Base-by-base conservation (phyloP, 352 stramenopile species). In the Phytophthora macrochlamydospora region DNA sequence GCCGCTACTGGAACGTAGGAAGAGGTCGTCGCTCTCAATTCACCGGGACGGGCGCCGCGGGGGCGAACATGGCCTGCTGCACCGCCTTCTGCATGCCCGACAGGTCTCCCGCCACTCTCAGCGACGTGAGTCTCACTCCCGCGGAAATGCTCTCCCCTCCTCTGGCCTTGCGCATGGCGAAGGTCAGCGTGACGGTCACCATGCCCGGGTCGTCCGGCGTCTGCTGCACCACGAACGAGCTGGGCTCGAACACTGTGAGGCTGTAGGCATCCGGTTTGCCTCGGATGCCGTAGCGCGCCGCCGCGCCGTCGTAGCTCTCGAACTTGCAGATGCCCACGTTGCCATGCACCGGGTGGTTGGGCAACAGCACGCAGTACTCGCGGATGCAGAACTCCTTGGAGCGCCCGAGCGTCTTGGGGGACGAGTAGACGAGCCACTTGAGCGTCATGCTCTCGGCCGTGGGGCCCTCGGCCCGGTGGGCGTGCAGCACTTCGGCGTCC, bases 351-450 rank as follows among this genome's bases (percentile, higher is more conserved):
- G 76, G 76, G 45, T 92, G 85, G 51, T 81, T 75, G 2, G 75
- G 69, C 29, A 90, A 24, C n/a, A 87, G 59, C 24, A 83, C 67
- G 64, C 85, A 92, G 58, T 94, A 96, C 63, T 96, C 88, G 31
- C 86, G 85, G 43, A 91, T 71, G 56, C 82, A 90, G 35, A 96
- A 90, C 61, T 96, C 86, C 51, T 96, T 96, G 46, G 81, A 83
- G 33, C 82, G 82, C 9, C 85, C 84, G 24, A 96, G 73, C 49
- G 85, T 89, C 65, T 92, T 94, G 37, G 79, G 81, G 1, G 88
- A 89, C 40, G 80, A 90, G 58, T 89, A 84, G 40, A 88, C 87
- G 56, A 91, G 64, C 88, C 88, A 96, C 68, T 96, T 96, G 62
- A 96, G 71, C 59, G 85, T 81, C 59, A 96, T 78, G 37, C 81